These are phyloP conservation scores for Blastocystis sp. DNA, from an alignment of 352 stramenopile genomes.

Conservation along the genomic window DNA sequence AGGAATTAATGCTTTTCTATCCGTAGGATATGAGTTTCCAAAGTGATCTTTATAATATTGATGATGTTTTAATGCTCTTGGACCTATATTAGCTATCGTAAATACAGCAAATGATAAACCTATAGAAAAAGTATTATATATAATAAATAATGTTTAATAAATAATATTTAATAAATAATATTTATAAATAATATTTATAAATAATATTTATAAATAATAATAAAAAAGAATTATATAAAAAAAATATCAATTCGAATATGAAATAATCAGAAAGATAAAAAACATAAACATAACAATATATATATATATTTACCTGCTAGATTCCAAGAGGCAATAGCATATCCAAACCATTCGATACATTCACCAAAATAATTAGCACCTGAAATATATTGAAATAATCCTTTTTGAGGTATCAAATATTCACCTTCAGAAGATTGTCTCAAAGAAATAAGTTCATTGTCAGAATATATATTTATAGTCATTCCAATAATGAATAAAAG, in stretches of 20 bases:
- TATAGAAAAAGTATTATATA: too few relatives aligned
- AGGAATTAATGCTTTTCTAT: constrained; percentile 53
- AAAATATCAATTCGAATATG: too few relatives aligned
- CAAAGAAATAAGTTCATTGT: constrained; percentile 50
- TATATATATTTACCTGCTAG: too few relatives aligned
- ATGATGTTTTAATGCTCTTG: constrained; percentile 51
- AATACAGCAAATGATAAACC: constrained; percentile 49
- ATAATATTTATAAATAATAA: too few relatives aligned
- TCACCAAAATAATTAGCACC: constrained; percentile 58
- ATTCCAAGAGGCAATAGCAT: constrained; percentile 45
- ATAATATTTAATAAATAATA: too few relatives aligned
- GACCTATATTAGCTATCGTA: constrained; percentile 52
- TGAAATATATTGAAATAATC: constrained; percentile 51
- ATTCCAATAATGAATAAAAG: constrained; percentile 46
- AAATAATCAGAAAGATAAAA: too few relatives aligned
- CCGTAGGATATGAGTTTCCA: constrained; percentile 46
- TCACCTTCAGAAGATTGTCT: constrained; percentile 32
- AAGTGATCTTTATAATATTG: constrained; percentile 54
- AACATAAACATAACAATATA: too few relatives aligned
- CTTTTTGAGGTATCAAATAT: constrained; percentile 53
- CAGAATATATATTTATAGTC: constrained; percentile 46
- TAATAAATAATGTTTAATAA: too few relatives aligned
- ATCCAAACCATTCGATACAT: constrained; percentile 58
- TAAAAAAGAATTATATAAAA: too few relatives aligned
- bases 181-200: too few relatives aligned